Evolutionary conservation across 1,284 basidiomycete genomes (phyloP).

Genomic region (Coniferiporia sulphurascens): DNA sequence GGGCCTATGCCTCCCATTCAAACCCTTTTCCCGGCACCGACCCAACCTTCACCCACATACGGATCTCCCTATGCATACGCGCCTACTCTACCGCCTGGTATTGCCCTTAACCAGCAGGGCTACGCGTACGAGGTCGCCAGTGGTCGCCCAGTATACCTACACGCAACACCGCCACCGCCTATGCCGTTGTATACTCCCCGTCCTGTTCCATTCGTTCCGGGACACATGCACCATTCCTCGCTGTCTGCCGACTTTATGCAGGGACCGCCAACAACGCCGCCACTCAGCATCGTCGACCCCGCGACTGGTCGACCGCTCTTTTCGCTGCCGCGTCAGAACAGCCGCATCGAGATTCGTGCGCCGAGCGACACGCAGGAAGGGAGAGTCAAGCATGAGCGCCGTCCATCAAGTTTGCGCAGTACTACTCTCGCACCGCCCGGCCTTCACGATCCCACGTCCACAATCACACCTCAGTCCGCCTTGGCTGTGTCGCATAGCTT

Average conservation of each 20-base stretch:
- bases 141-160: conserved; percentile 70
- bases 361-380: conserved; percentile 37
- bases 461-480: background rate
- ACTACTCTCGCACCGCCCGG: conserved; percentile 11
- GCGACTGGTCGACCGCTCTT: conserved; percentile 61
- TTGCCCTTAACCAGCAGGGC: conserved; percentile 67
- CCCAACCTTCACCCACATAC: conserved; percentile 53
- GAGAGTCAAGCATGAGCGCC: conserved; percentile 28
- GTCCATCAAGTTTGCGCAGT: conserved; percentile 33
- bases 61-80: conserved; percentile 57
- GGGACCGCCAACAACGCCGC: conserved; percentile 47
- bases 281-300: conserved; percentile 58
- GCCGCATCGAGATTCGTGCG: conserved; percentile 71
- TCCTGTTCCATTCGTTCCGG: conserved; percentile 48
- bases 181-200: conserved; percentile 55
- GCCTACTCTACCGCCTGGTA: conserved; percentile 62
- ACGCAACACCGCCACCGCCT: conserved; percentile 42
- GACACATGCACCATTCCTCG: conserved; percentile 55
- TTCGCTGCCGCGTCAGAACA: conserved; percentile 64
- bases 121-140: conserved; percentile 75
- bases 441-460: background rate
- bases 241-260: conserved; percentile 57
- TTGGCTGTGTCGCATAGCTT: background rate
- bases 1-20: conserved; percentile 49
- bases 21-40: conserved; percentile 50